These are phyloP conservation scores for Ophiorrhiza pumila DNA, from an alignment of 257 asterid species.

Conservation along the genomic window DNA sequence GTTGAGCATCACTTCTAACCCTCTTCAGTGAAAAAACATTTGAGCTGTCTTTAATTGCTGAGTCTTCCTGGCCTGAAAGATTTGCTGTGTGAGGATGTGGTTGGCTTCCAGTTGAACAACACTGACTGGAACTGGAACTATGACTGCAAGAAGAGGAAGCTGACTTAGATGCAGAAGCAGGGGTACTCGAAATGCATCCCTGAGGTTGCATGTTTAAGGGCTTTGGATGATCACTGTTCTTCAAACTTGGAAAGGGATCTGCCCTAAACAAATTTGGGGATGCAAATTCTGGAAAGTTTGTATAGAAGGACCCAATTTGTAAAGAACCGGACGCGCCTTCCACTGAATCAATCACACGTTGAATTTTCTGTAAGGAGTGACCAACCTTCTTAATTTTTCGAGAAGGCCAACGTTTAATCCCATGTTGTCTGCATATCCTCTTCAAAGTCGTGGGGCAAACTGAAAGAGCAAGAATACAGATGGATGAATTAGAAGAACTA, in stretches of 20 bases:
- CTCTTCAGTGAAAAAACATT: conserved; percentile 34
- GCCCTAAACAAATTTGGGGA: conserved; percentile 54
- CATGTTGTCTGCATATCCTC: conserved; percentile 95
- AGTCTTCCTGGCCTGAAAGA: conserved; percentile 24
- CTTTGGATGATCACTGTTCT: conserved; percentile 24
- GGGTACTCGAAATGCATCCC: conserved; percentile 27
- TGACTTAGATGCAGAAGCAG: conserved; percentile 40
- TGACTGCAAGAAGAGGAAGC: conserved; percentile 72
- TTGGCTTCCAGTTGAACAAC: conserved; percentile 53
- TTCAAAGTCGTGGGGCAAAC: conserved; percentile 97
- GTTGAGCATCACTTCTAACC: conserved; percentile 54
- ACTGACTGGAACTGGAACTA: conserved; percentile 67
- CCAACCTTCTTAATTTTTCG: conserved; percentile 93
- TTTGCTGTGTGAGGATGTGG: conserved; percentile 24
- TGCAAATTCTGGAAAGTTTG: conserved; percentile 67
- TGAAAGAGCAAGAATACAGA: conserved; percentile 25
- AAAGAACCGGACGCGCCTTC: conserved; percentile 73
- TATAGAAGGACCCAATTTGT: conserved; percentile 73
- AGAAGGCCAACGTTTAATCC: conserved; percentile 96
- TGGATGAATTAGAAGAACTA: conserved; percentile 9
- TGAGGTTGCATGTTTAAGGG: conserved; percentile 31
- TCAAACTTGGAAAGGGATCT: conserved; percentile 38
- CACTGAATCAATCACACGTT: conserved; percentile 88
- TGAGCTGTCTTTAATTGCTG: conserved; percentile 32
- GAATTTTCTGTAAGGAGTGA: conserved; percentile 80